Evolutionary conservation across 805 yeast species (phyloP).

Genomic region (Debaryomyces tyrocola): DNA sequence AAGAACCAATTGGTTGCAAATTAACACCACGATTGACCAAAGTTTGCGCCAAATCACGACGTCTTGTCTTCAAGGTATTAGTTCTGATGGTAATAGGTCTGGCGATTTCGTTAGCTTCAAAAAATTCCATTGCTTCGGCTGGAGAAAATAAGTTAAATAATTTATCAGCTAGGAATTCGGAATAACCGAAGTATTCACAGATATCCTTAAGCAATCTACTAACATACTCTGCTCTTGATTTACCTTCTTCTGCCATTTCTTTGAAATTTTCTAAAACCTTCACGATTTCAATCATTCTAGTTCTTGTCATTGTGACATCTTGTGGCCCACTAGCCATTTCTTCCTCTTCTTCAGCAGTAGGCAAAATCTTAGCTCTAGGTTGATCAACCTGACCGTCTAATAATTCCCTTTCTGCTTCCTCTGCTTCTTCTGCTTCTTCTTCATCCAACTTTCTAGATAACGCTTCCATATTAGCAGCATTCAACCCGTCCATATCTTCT

Average conservation of each 20-base stretch:
- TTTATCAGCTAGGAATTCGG: slow-evolving; percentile 89
- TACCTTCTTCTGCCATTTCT: slow-evolving; percentile 79
- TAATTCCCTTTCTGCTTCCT: slow-evolving; percentile 53
- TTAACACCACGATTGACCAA: slow-evolving; percentile 96
- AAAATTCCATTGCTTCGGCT: slow-evolving; percentile 95
- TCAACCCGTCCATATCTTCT: slow-evolving; percentile 60
- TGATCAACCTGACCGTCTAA: slow-evolving; percentile 57
- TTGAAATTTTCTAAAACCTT: slow-evolving; percentile 91
- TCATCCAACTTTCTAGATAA: slow-evolving; percentile 67
- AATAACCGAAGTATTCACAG: slow-evolving; percentile 90
- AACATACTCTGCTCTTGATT: slow-evolving; percentile 79
- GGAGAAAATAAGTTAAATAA: slow-evolving; percentile 89
- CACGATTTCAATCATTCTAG: slow-evolving; percentile 93
- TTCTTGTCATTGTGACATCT: slow-evolving; percentile 80
- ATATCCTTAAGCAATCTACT: slow-evolving; percentile 81
- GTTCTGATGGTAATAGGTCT: slow-evolving; percentile 97
- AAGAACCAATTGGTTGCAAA: slow-evolving; percentile 92
- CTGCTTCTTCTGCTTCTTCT: slow-evolving; percentile 47
- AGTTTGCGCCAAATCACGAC: slow-evolving; percentile 94
- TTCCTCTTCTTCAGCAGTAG: slow-evolving; percentile 65
- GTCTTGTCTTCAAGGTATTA: slow-evolving; percentile 91
- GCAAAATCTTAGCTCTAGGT: slow-evolving; percentile 77
- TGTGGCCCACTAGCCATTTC: slow-evolving; percentile 54
- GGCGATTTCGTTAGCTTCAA: slow-evolving; percentile 96
- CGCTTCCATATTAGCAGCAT: slow-evolving; percentile 83